A percentile compares a stretch with the other conserved stretches of the same genome.
Evolutionary conservation across 352 stramenopile species (phyloP).

Genomic region (Pythium pyrilobum): DNA sequence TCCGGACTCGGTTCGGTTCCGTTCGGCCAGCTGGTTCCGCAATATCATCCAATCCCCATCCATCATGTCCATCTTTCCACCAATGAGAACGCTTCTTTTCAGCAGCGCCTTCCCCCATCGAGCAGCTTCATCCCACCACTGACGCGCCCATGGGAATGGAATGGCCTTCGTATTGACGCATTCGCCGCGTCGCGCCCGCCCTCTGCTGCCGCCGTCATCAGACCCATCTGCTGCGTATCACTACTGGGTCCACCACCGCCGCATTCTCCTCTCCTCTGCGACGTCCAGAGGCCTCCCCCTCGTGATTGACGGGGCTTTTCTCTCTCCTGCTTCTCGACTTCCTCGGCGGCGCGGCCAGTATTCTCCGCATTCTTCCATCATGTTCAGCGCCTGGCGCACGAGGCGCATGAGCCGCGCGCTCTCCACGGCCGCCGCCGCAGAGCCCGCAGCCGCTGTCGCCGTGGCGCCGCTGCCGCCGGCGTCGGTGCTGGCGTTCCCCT

Average conservation of each 20-base stretch:
- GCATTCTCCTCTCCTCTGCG: background rate
- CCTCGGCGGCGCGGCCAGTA: too few relatives aligned
- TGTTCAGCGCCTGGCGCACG: slow-evolving; percentile 9
- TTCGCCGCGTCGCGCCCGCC: background rate
- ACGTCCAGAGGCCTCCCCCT: background rate
- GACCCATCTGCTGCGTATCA: background rate
- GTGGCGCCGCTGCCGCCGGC: background rate
- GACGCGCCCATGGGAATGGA: too few relatives aligned
- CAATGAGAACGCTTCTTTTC: too few relatives aligned
- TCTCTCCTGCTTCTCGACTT: too few relatives aligned
- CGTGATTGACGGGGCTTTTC: too few relatives aligned
- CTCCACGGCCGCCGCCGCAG: background rate
- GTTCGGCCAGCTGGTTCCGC: too few relatives aligned
- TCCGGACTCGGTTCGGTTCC: too few relatives aligned
- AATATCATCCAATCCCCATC: too few relatives aligned
- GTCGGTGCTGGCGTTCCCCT: background rate
- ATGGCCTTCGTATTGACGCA: background rate
- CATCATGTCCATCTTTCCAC: too few relatives aligned
- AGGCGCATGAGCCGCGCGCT: slow-evolving; percentile 1
- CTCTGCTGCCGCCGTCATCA: background rate
- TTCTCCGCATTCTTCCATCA: too few relatives aligned
- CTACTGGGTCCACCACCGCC: background rate
- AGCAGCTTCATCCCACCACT: too few relatives aligned
- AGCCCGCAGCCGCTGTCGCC: background rate
- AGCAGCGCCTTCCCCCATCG: too few relatives aligned